A percentile compares a stretch with the other conserved stretches of the same genome.
phyloP scores from a whole-genome alignment of 257 asterid species.

The Echium plantagineum region DNA sequence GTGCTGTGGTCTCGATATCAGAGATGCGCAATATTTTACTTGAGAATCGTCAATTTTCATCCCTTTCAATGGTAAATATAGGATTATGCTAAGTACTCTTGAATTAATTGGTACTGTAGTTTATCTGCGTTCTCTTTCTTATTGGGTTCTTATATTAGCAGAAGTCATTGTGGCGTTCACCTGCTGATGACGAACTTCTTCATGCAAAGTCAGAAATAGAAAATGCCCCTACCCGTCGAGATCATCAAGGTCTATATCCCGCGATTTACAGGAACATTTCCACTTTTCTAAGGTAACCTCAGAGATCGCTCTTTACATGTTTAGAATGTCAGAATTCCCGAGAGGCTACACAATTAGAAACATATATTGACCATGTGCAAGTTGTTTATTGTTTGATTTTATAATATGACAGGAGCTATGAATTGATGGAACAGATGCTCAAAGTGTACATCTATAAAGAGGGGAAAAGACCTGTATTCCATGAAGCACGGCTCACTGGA shows the following conservation, averaged over 20 bases:
- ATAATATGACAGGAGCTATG: constrained; percentile 48
- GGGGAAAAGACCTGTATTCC: constrained; percentile 66
- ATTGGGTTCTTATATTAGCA: constrained; percentile 8
- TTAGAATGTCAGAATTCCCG: not conserved
- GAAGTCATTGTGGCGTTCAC: constrained; percentile 40
- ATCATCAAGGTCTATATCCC: constrained; percentile 30
- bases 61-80: constrained; percentile 30
- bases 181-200: constrained; percentile 37
- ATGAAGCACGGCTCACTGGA: constrained; percentile 46
- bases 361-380: not conserved
- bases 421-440: constrained; percentile 53
- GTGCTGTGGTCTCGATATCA: constrained; percentile 34
- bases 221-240: constrained; percentile 14
- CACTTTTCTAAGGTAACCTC: constrained; percentile 35
- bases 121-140: not conserved
- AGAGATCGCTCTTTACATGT: not conserved
- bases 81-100: not conserved
- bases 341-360: not conserved
- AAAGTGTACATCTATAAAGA: constrained; percentile 54
- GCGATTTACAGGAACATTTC: constrained; percentile 53
- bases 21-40: constrained; percentile 43
- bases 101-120: too few relatives aligned
- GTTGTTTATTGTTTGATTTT: not conserved
- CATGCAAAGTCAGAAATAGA: constrained; percentile 38
- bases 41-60: constrained; percentile 24